Evolutionary conservation across 768 basidiomycete species (phyloP).

Genomic region (Auricularia sp.): DNA sequence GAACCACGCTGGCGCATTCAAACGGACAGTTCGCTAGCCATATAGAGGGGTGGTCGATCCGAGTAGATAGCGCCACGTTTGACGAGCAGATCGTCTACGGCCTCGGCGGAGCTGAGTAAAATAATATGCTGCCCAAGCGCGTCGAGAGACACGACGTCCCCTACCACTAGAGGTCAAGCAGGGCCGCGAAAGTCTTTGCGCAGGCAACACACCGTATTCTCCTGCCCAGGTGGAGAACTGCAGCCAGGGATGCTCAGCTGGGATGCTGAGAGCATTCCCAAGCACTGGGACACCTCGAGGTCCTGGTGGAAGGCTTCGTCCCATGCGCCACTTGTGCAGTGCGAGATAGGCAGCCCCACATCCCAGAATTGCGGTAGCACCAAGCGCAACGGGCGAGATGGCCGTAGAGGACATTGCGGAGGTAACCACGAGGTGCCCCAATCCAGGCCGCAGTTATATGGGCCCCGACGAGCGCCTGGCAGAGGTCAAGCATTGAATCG

Average conservation of each 20-base stretch:
- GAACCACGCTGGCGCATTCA: not conserved
- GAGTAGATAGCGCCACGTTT: not conserved
- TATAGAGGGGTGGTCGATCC: not conserved
- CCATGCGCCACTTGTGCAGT: too few relatives aligned
- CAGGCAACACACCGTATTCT: slow-evolving; percentile 27
- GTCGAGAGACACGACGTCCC: not conserved
- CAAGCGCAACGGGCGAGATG: too few relatives aligned
- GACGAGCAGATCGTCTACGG: not conserved
- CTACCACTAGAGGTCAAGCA: not conserved
- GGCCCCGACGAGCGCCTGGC: too few relatives aligned
- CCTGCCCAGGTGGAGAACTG: slow-evolving; percentile 38
- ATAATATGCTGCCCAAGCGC: not conserved
- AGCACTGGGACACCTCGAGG: slow-evolving; percentile 34
- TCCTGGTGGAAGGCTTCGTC: slow-evolving; percentile 29
- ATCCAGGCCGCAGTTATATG: too few relatives aligned
- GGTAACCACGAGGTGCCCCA: too few relatives aligned
- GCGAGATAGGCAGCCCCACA: too few relatives aligned
- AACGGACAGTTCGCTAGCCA: not conserved
- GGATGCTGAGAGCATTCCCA: slow-evolving; percentile 38
- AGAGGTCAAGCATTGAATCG: too few relatives aligned
- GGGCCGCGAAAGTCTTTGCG: too few relatives aligned
- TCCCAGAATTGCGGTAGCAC: too few relatives aligned
- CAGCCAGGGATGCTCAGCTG: slow-evolving; percentile 35
- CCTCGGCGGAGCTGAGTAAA: not conserved
- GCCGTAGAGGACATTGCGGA: too few relatives aligned